phyloP scores from a whole-genome alignment of 345 rosid species.

The Syzygium oleosum region DNA sequence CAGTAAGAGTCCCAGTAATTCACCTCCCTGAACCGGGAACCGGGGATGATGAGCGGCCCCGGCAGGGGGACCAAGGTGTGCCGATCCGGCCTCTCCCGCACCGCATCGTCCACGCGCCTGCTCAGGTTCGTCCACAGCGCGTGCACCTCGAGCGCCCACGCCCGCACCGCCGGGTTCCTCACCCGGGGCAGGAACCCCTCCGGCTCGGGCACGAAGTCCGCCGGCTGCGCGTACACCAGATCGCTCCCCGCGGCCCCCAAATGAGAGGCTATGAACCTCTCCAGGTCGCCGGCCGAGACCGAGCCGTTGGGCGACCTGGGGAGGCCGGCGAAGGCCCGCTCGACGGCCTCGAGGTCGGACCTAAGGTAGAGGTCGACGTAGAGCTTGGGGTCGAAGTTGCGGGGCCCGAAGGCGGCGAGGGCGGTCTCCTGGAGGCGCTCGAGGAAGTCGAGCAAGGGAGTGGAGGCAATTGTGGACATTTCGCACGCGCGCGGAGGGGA shows the following conservation, averaged over 20 bases:
- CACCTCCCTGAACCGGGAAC: slow-evolving; percentile 75
- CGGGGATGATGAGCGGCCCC: slow-evolving; percentile 47
- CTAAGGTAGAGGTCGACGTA: slow-evolving; percentile 60
- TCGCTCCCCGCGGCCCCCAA: slow-evolving; percentile 52
- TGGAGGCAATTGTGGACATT: not conserved
- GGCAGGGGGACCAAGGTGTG: slow-evolving; percentile 79
- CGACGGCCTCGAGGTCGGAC: slow-evolving; percentile 26
- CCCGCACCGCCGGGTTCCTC: slow-evolving; percentile 45
- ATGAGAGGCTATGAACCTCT: slow-evolving; percentile 12
- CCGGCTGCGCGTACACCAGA: slow-evolving; percentile 38
- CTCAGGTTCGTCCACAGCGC: slow-evolving; percentile 67
- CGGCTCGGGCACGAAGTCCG: slow-evolving; percentile 56
- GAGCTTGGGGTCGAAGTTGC: slow-evolving; percentile 45
- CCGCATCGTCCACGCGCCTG: slow-evolving; percentile 40
- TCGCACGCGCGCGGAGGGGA: fast-evolving
- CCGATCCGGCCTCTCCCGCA: slow-evolving; percentile 34
- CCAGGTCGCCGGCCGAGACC: slow-evolving; percentile 16
- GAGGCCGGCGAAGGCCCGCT: slow-evolving; percentile 45
- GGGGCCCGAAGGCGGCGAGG: slow-evolving; percentile 23
- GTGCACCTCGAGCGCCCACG: slow-evolving; percentile 81
- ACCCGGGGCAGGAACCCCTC: slow-evolving; percentile 59
- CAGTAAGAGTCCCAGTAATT: slow-evolving; percentile 97
- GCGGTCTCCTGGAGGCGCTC: slow-evolving; percentile 61
- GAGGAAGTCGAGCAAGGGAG: slow-evolving; percentile 46
- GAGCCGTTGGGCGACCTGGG: slow-evolving; percentile 22